Conservation (phyloP, 1,284 basidiomycete genomes). For the Trametes polyzona region DNA sequence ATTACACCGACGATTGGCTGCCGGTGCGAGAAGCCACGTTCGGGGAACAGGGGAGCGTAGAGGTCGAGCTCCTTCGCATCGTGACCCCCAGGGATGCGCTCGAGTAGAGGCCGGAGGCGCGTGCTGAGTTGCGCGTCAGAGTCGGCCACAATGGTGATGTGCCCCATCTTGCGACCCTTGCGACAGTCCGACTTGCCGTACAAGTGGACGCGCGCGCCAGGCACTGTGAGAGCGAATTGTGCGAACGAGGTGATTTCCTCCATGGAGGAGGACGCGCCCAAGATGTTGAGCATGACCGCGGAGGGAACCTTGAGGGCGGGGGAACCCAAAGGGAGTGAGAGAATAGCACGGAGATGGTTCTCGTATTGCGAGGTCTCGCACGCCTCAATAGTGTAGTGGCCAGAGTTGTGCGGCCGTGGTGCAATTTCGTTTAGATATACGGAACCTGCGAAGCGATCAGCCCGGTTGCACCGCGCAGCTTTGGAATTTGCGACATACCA, state of each 20-base stretch:
- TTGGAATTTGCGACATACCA: conserved; percentile 56
- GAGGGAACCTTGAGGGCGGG: conserved; percentile 89
- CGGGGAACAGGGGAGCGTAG: conserved; percentile 54
- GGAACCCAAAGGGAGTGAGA: conserved; percentile 88
- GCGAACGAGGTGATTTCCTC: conserved; percentile 60
- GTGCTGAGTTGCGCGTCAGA: conserved; percentile 79
- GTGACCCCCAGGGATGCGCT: conserved; percentile 60
- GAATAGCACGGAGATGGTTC: conserved; percentile 97
- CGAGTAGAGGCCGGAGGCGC: conserved; percentile 74
- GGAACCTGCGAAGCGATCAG: conserved; percentile 50
- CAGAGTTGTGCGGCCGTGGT: conserved; percentile 98
- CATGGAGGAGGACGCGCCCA: conserved; percentile 77
- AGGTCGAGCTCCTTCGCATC: conserved; percentile 53
- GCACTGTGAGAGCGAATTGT: conserved; percentile 60
- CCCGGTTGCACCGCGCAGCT: background rate
- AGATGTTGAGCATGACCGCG: conserved; percentile 94
- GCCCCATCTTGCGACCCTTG: conserved; percentile 97
- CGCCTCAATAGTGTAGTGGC: conserved; percentile 99
- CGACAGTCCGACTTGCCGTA: conserved; percentile 94
- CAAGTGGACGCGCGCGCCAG: conserved; percentile 86
- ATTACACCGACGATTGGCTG: conserved; percentile 92
- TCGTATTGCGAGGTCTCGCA: conserved; percentile 97
- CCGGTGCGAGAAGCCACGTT: conserved; percentile 58
- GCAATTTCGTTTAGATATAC: conserved; percentile 97
- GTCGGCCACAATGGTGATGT: conserved; percentile 88